Evolutionary conservation across 164 flowering plant species (phyloP).

Genomic region (Cinnamomum micranthum): DNA sequence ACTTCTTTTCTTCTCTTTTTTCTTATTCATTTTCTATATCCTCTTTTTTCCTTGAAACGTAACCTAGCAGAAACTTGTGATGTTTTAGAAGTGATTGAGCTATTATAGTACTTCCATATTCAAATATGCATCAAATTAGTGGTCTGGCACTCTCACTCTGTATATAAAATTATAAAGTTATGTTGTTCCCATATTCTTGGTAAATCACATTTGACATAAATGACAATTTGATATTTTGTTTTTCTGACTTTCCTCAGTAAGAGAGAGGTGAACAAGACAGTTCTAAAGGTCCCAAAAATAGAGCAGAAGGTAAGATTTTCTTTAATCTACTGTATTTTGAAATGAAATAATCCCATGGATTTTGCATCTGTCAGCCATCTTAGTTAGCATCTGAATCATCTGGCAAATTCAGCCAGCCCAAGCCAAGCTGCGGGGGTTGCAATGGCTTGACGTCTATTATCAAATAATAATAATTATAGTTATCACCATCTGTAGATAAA

Average conservation of each 20-base stretch:
- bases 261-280: slow-evolving; percentile 95
- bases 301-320: slow-evolving; percentile 78
- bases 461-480: background rate
- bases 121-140: background rate
- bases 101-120: background rate
- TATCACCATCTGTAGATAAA: too few species aligned
- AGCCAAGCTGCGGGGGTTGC: background rate
- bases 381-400: background rate
- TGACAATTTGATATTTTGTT: background rate
- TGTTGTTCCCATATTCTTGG: background rate
- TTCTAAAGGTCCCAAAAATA: slow-evolving; percentile 91
- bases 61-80: background rate
- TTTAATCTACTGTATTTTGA: background rate
- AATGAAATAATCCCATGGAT: background rate
- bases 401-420: background rate
- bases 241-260: slow-evolving; percentile 54
- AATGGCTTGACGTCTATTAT: background rate
- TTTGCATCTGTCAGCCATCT: background rate
- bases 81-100: background rate
- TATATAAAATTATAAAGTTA: background rate
- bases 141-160: background rate
- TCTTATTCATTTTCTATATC: background rate
- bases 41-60: background rate
- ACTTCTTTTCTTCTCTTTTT: background rate
- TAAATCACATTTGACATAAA: background rate